Conservation (phyloP, 2,329 filamentous ascomycete species). For the Penicillium brevicompactum region DNA sequence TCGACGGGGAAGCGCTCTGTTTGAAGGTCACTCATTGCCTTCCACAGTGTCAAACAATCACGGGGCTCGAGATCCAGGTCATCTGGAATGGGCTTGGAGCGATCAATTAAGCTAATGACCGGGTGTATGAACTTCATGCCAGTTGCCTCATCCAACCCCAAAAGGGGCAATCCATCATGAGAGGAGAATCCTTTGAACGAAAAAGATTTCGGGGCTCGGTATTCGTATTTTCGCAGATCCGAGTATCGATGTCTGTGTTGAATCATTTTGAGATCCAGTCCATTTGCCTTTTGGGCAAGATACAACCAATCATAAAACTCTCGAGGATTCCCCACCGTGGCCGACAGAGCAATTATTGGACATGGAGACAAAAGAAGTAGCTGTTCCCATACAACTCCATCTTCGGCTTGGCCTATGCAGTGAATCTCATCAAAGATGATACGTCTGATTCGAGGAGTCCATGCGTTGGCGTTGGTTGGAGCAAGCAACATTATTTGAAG, state of each 20-base stretch:
- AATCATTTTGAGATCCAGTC: conserved; percentile 67
- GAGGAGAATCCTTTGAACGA: conserved; percentile 56
- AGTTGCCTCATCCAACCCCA: conserved; percentile 52
- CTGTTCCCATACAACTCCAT: conserved; percentile 78
- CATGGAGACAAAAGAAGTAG: conserved; percentile 72
- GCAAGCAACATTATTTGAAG: conserved; percentile 75
- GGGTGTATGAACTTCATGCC: conserved; percentile 68
- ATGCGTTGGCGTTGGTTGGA: conserved; percentile 65
- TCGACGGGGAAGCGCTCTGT: conserved; percentile 53
- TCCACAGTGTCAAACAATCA: conserved; percentile 69
- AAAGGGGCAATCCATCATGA: conserved; percentile 19
- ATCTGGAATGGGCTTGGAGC: conserved; percentile 63
- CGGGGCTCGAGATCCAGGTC: conserved; percentile 71
- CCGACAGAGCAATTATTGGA: conserved; percentile 76
- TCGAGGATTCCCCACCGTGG: conserved; percentile 74
- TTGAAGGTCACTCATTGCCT: conserved; percentile 62
- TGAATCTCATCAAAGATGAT: conserved; percentile 86
- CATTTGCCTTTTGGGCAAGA: conserved; percentile 64
- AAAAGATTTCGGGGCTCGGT: conserved; percentile 54
- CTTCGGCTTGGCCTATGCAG: conserved; percentile 74
- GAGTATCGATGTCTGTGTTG: conserved; percentile 71
- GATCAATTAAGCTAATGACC: conserved; percentile 63
- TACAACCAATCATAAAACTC: conserved; percentile 71
- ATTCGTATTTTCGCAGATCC: conserved; percentile 75
- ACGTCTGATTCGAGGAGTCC: conserved; percentile 68